Conservation (phyloP, 2,329 filamentous ascomycete genomes). For the Phyllosticta paracitricarpa region DNA sequence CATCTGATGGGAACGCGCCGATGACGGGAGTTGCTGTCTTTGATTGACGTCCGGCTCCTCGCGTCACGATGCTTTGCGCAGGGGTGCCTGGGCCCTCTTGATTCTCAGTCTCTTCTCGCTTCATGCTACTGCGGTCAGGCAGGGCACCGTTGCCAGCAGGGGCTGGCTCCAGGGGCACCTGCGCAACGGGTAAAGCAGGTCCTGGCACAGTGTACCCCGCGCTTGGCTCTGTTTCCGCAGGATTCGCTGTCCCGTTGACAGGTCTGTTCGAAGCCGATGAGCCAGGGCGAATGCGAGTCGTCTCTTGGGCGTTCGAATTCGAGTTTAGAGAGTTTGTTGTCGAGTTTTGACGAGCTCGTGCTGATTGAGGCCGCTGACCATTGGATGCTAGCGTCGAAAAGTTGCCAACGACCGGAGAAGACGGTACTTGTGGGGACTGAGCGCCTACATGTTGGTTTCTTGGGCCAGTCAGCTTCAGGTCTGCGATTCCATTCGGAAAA, state of each 20-base stretch:
- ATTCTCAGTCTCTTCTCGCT: constrained; percentile 40
- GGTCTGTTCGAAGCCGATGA: constrained; percentile 26
- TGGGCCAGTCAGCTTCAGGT: neutral
- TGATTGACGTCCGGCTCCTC: constrained; percentile 31
- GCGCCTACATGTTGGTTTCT: constrained; percentile 36
- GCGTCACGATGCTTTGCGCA: constrained; percentile 17
- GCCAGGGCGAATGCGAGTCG: constrained; percentile 20
- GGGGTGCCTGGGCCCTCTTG: constrained; percentile 30
- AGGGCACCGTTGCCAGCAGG: neutral
- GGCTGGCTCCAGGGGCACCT: neutral
- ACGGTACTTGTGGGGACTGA: constrained; percentile 60
- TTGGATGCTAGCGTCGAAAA: constrained; percentile 49
- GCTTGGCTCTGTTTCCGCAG: neutral
- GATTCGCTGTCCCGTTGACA: constrained; percentile 1
- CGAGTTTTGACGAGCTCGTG: constrained; percentile 67
- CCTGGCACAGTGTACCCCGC: neutral
- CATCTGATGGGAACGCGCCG: constrained; percentile 30
- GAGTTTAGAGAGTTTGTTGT: constrained; percentile 31
- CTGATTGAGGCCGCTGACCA: constrained; percentile 52
- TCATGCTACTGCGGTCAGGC: constrained; percentile 21
- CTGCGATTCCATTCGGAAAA: neutral
- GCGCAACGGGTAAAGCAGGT: neutral
- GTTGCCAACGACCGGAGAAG: constrained; percentile 64
- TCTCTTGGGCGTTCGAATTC: constrained; percentile 45
- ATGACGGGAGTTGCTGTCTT: constrained; percentile 40